Base-by-base conservation (phyloP, 495 filamentous ascomycete species). In the Baudoinia panamericana region DNA sequence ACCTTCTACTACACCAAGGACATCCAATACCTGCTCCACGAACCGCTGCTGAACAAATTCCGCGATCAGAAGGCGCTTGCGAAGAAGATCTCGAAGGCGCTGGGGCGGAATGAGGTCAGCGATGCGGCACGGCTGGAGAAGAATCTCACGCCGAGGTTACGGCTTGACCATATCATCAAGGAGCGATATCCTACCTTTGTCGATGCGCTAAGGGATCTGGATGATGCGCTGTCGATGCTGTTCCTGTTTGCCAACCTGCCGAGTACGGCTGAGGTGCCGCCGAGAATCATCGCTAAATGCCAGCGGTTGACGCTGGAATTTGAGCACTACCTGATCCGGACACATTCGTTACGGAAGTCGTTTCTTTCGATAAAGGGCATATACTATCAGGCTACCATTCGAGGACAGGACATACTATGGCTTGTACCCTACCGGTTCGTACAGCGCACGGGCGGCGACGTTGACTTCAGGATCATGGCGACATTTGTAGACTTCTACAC, bases 1-100 rank as follows among this genome's bases (percentile, higher is more conserved):
- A 96, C 92, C 43, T 97, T 94, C 67, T 97, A 97, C 72, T 97
- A 97, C 67, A 83, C 87, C 53, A 93, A 90, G 68, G 90, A 97
- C 57, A 93, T 97, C 54, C 86, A 94, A 62, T 97, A 93, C 51
- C 76, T 97, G 19, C 78, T 95, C 36, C 90, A 97, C 60, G 90
- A 97, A 61, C 90, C 92, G 11, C 70, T 97, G n/a, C 71, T 97
- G 10, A 68, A 75, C 50, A 95, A 93, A 59, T 96, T 96, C 68
- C 80, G 90, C 52, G 90, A 97, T 29, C 90, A 96, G 63, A 96
- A 96, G 66, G 67, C 80, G 0, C 72, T 96, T 40, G 83, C 86
- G 40, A 97, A 95, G 71, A 97, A 96, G 72, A 94, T 97, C 51
- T 79, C 78, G 19, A 74, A 77, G 45, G 90, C 85, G 7, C 73